phyloP scores from a whole-genome alignment of 2,329 filamentous ascomycete species.

The Pseudocercospora cruenta region DNA sequence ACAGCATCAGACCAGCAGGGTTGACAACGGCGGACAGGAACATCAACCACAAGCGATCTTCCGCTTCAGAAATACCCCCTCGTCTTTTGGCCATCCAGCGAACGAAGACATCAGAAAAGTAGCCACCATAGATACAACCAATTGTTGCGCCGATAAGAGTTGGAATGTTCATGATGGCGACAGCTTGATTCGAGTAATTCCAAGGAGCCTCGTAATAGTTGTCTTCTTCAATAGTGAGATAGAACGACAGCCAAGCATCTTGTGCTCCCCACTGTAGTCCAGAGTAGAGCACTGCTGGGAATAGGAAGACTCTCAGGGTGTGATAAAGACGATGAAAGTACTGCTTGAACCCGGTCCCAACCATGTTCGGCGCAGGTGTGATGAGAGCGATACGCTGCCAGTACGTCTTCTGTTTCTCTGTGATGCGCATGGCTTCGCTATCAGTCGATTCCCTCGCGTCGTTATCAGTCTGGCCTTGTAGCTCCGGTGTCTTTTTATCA shows the following conservation, averaged over 20 bases:
- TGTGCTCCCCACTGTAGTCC: slow-evolving; percentile 64
- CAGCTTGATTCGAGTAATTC: slow-evolving; percentile 58
- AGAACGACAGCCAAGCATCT: slow-evolving; percentile 64
- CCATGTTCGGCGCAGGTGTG: slow-evolving; percentile 59
- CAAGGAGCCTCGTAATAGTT: slow-evolving; percentile 59
- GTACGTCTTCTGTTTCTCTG: slow-evolving; percentile 52
- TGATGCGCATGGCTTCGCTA: slow-evolving; percentile 10
- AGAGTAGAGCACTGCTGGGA: slow-evolving; percentile 61
- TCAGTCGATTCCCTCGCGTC: slow-evolving; percentile 14
- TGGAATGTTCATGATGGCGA: slow-evolving; percentile 63
- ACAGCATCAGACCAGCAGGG: slow-evolving; percentile 57
- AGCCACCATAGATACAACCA: slow-evolving; percentile 62
- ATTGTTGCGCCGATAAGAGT: slow-evolving; percentile 59
- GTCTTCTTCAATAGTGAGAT: slow-evolving; percentile 61
- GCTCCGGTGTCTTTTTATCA: slow-evolving; percentile 23
- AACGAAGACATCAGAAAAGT: slow-evolving; percentile 60
- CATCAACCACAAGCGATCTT: slow-evolving; percentile 58
- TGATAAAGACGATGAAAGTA: slow-evolving; percentile 59
- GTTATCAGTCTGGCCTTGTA: neutral
- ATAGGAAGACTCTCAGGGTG: slow-evolving; percentile 60
- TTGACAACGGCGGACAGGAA: slow-evolving; percentile 55
- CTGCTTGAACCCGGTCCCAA: slow-evolving; percentile 58
- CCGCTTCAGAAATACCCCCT: slow-evolving; percentile 59
- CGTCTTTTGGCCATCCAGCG: slow-evolving; percentile 59
- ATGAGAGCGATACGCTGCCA: slow-evolving; percentile 60